Evolutionary conservation across 768 basidiomycete genomes (phyloP), one percentile per base, ranked within the genome.

Genomic region (Lactarius akahatsu): DNA sequence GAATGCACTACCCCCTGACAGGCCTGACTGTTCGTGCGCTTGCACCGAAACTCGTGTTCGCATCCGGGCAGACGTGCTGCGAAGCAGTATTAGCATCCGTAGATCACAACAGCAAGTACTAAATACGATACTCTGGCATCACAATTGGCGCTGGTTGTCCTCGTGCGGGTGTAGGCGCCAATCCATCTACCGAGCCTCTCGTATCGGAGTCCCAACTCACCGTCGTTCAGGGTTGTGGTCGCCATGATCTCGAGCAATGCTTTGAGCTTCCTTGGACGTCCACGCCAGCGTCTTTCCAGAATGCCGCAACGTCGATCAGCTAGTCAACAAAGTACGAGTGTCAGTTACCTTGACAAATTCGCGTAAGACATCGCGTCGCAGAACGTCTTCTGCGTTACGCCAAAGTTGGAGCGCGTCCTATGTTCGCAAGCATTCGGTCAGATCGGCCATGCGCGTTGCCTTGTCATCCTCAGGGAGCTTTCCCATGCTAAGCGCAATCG

Each of bases 321-420:
- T n/a, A 61, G 55, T 56, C 26, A 57, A 15, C 34, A 38, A 20
- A 28, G 26, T 28, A 45, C 34, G 50, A 30, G 3, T 5, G 47
- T 28, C 34, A 71, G 74, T 43, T 61, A 90, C 94, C 81, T 85
- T 86, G 10, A 94, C 82, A 71, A 95, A 96, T 18, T 82, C 82
- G 1, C 85, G 85, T 41, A 94, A 83, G 43, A 96, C 79, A 54
- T 89, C 86, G 60, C 87, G 4, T 38, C 11, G 36, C 11, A 38
- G 36, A 38, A 38, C 36, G 66, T 94, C 91, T 77, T 96, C 96
- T 1, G 95, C 96, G 69, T 92, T 88, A 71, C 86, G 79, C 91
- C 92, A 94, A 8, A 94, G 83, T 15, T 87, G 84, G 59, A 99
- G 78, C 9, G 82, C 76, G 70, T 94, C 91, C 71, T 95, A 96